phyloP scores from a whole-genome alignment of 352 stramenopile species.

The Peronospora belbahrii region DNA sequence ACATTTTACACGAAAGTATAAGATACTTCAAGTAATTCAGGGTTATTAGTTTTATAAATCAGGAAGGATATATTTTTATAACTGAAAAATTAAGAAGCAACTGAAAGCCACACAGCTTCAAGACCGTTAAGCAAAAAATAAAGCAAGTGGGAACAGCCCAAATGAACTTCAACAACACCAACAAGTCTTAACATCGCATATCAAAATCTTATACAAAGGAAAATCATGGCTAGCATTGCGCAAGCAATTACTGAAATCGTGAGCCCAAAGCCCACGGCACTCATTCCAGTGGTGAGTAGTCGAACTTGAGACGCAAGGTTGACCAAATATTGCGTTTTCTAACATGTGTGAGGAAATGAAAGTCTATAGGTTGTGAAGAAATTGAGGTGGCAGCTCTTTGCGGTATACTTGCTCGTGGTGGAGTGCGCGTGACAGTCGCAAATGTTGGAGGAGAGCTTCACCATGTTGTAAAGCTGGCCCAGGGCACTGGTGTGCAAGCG shows the following conservation, averaged over 20 bases:
- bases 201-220: constrained; percentile 1
- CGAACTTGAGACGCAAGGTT: not conserved
- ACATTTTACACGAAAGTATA: no score
- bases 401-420: constrained; percentile 44
- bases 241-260: constrained; percentile 52
- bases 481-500: constrained; percentile 47
- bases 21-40: no score
- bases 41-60: no score
- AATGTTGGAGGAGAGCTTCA: constrained; percentile 38
- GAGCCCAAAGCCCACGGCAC: constrained; percentile 48
- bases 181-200: not conserved
- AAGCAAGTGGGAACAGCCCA: no score
- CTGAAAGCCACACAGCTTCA: no score
- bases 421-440: constrained; percentile 58
- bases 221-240: constrained; percentile 38
- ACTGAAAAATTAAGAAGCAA: no score
- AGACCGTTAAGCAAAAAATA: no score
- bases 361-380: constrained; percentile 50
- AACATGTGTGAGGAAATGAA: constrained; percentile 7
- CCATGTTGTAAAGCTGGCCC: constrained; percentile 46
- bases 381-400: constrained; percentile 53
- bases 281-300: constrained; percentile 50
- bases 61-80: no score
- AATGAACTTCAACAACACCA: no score
- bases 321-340: not conserved